phyloP scores from a whole-genome alignment of 2,329 filamentous ascomycete genomes.

The Triangularia setosa region DNA sequence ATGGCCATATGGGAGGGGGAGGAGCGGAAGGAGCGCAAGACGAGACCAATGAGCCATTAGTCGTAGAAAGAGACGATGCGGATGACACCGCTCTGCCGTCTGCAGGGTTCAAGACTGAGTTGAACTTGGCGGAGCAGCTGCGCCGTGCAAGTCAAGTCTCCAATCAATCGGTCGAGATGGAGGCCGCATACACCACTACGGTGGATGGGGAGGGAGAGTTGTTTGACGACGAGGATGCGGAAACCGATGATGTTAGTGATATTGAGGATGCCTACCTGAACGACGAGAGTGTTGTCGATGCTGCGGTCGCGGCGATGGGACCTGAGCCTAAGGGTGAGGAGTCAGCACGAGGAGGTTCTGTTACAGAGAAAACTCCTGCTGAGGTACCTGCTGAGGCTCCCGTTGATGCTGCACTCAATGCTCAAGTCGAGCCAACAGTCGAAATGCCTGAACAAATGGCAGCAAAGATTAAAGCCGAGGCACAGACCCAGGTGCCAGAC shows the following conservation, averaged over 20 bases:
- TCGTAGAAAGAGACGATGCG: neutral
- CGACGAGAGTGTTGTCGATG: neutral
- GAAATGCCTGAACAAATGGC: neutral
- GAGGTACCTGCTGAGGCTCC: neutral
- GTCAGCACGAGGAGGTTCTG: neutral
- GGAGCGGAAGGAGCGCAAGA: neutral
- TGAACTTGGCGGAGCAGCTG: constrained; percentile 1
- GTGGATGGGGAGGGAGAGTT: constrained; percentile 34
- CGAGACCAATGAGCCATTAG: neutral
- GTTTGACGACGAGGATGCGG: constrained; percentile 28
- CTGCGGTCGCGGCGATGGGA: neutral
- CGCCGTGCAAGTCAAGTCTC: constrained; percentile 8
- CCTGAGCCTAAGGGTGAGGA: neutral
- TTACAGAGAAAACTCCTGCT: neutral
- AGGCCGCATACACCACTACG: constrained; percentile 31
- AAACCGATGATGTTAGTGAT: constrained; percentile 3
- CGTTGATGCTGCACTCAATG: neutral
- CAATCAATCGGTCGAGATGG: constrained; percentile 12
- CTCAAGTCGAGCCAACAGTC: neutral
- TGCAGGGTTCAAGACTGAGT: neutral
- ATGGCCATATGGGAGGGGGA: neutral
- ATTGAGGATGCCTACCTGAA: neutral
- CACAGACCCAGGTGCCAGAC: neutral
- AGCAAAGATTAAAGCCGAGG: neutral
- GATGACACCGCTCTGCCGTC: neutral